Evolutionary conservation across 1,139 yeast species (phyloP), one percentile per base, ranked within the genome.

Genomic region (Debaryomyces fabryi): DNA sequence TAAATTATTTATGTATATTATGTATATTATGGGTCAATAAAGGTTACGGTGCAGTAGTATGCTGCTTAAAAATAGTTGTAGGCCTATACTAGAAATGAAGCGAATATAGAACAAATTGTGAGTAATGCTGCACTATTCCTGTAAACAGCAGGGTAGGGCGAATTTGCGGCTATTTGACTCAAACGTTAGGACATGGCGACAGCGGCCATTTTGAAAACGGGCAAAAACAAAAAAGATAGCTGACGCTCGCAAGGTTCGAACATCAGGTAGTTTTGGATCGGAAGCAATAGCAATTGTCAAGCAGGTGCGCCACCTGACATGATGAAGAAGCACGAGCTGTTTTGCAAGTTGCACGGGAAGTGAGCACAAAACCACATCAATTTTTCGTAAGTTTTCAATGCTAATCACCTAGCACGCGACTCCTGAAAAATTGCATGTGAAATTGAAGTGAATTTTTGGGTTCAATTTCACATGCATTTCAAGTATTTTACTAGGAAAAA

Each of bases 141-240:
- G 13, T 5, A 18, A 29, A 40, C 37, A 13, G 36, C 16, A 40
- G 18, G 8, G 6, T 27, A 40, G 25, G 30, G 36, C 43, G 37
- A 40, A 29, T 40, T 32, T 40, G 43, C 43, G 43, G 43, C 43
- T 40, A 40, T 40, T 40, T 21, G n/a, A 27, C 25, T 6, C 32
- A 30, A 30, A 13, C 23, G 36, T 30, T 5, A 40, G 29, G 36
- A 18, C 12, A 10, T n/a, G 20, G 43, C 43, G 43, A 30, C 12
- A 21, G 10, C 10, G 21, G 4, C 25, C 4, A 15, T 20, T 20
- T 15, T 12, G 37, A 34, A n/a, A n/a, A n/a, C n/a, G n/a, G n/a
- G n/a, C n/a, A n/a, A n/a, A n/a, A n/a, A n/a, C n/a, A n/a, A n/a
- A n/a, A n/a, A n/a, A n/a, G n/a, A n/a, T n/a, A n/a, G 21, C 18